A percentile compares a stretch with the other conserved stretches of the same genome.
phyloP scores from a whole-genome alignment of 2,329 filamentous ascomycete genomes.

The Gremmenia infestans region DNA sequence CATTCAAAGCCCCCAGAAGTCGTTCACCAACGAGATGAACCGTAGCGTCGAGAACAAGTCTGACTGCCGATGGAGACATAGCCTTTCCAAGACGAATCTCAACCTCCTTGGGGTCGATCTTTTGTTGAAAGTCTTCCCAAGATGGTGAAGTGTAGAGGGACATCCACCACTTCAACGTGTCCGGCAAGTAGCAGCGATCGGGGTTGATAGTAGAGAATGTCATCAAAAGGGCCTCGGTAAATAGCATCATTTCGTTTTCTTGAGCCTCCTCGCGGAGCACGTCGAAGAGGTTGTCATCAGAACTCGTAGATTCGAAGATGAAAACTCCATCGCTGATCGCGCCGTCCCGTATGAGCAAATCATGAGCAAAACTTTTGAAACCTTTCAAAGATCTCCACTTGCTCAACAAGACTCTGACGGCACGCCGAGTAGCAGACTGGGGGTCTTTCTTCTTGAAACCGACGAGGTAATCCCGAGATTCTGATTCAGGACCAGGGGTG shows the following conservation, averaged over 20 bases:
- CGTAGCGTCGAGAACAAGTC: slow-evolving; percentile 10
- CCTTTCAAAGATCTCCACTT: slow-evolving; percentile 16
- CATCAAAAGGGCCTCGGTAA: slow-evolving; percentile 11
- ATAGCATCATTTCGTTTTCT: slow-evolving; percentile 1
- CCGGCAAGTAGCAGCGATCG: slow-evolving; percentile 2
- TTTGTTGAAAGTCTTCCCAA: slow-evolving; percentile 10
- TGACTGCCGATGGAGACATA: slow-evolving; percentile 9
- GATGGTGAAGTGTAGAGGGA: slow-evolving; percentile 6
- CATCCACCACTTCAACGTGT: slow-evolving; percentile 12
- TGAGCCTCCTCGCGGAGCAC: slow-evolving; percentile 3
- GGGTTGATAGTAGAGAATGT: slow-evolving; percentile 10
- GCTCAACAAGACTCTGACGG: slow-evolving; percentile 4
- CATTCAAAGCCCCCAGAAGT: slow-evolving; percentile 7
- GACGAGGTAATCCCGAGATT: background rate
- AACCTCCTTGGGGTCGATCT: slow-evolving; percentile 2
- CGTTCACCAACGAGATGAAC: slow-evolving; percentile 12
- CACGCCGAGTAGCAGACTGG: background rate
- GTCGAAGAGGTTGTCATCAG: slow-evolving; percentile 14
- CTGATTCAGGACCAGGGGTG: too few species aligned
- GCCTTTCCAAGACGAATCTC: slow-evolving; percentile 3
- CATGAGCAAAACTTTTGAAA: slow-evolving; percentile 12
- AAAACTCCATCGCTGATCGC: slow-evolving; percentile 1
- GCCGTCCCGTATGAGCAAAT: slow-evolving; percentile 6
- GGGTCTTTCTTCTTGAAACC: background rate
- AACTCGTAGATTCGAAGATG: slow-evolving; percentile 9